A percentile compares a stretch with the other conserved stretches of the same genome.
Conservation (phyloP, 495 filamentous ascomycete species). For the Podospora pseudoanserina region DNA sequence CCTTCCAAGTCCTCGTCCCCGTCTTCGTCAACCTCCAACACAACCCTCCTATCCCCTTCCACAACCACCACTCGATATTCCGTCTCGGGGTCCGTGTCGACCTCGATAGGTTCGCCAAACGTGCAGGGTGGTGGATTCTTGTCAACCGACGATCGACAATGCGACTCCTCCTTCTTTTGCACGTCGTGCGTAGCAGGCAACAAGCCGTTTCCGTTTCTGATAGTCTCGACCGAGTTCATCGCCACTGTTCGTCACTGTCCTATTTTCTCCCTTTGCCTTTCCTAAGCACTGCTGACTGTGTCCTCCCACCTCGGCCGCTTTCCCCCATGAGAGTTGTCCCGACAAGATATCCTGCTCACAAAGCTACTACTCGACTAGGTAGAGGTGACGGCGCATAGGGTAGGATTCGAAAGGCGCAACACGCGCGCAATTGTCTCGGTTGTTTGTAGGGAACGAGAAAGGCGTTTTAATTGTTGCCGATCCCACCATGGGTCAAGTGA, state of each 20-base stretch:
- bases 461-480: not conserved
- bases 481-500: not conserved
- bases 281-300: not conserved
- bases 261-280: not conserved
- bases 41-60: not conserved
- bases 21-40: not conserved
- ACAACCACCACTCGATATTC: not conserved
- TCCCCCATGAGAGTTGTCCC: not conserved
- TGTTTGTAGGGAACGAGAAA: not conserved
- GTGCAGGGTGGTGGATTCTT: not conserved
- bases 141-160: not conserved
- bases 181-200: not conserved
- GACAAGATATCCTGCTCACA: not conserved
- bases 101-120: not conserved
- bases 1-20: not conserved
- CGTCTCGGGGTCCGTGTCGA: not conserved
- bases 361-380: not conserved
- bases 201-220: not conserved
- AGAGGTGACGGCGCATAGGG: not conserved
- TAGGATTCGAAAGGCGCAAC: not conserved
- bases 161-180: not conserved
- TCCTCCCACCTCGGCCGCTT: not conserved
- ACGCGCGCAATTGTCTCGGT: conserved; percentile 2
- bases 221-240: not conserved
- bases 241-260: not conserved